phyloP scores from a whole-genome alignment of 257 asterid genomes.

The Leonotis leonurus region DNA sequence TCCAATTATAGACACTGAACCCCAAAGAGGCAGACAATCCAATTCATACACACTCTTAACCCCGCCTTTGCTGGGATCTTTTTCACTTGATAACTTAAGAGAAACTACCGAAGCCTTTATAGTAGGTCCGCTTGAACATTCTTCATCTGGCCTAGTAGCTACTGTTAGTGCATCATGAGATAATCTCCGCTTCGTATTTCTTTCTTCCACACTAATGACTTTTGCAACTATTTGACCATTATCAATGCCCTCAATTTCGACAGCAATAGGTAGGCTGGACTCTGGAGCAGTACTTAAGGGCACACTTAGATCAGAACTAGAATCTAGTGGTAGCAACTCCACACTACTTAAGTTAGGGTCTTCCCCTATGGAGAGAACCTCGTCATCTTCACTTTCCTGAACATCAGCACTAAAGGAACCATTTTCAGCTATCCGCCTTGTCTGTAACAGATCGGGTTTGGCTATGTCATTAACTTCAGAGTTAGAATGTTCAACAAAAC shows the following conservation, averaged over 20 bases:
- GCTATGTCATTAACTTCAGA: constrained; percentile 14
- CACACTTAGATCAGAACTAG: constrained; percentile 33
- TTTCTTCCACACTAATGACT: constrained; percentile 66
- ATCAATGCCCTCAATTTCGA: constrained; percentile 57
- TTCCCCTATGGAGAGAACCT: constrained; percentile 40
- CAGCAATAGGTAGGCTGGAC: constrained; percentile 61
- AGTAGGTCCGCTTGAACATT: constrained; percentile 36
- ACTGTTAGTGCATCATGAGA: constrained; percentile 18
- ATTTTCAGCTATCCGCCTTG: constrained; percentile 15
- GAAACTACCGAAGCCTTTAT: constrained; percentile 58
- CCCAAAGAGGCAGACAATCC: constrained; percentile 91
- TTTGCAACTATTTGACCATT: constrained; percentile 70
- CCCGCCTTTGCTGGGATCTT: constrained; percentile 35
- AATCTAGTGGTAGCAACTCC: constrained; percentile 48
- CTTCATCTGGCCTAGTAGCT: constrained; percentile 24
- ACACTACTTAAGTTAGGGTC: constrained; percentile 31
- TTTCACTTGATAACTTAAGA: constrained; percentile 46
- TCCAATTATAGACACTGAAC: constrained; percentile 61
- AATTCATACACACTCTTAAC: constrained; percentile 65
- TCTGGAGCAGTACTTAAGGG: constrained; percentile 38
- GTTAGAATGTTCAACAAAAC: constrained; percentile 32
- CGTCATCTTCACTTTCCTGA: constrained; percentile 59
- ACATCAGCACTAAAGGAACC: constrained; percentile 12
- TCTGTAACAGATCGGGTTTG: constrained; percentile 17
- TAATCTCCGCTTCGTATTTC: constrained; percentile 24